phyloP scores from a whole-genome alignment of 73 alveolate species.

The Paramecium tetraurelia region DNA sequence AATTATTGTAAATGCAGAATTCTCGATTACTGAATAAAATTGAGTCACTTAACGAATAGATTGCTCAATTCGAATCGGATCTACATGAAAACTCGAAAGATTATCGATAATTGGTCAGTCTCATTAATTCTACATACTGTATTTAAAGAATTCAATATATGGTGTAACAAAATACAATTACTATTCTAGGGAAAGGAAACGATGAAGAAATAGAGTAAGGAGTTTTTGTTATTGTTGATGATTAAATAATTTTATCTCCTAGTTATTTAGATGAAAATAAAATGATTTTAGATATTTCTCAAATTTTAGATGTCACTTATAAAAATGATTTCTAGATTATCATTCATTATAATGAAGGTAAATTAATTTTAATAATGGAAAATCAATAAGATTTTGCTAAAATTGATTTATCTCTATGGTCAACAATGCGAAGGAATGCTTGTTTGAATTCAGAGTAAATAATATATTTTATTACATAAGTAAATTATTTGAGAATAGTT shows the following conservation, averaged over 20 bases:
- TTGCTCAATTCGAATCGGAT: not conserved
- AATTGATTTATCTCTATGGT: conserved; percentile 22
- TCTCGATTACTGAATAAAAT: not conserved
- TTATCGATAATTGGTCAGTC: not conserved
- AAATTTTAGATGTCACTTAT: not conserved
- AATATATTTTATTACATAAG: not conserved
- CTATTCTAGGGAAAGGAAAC: not conserved
- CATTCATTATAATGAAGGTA: not conserved
- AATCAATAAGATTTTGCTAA: not conserved
- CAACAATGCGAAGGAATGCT: not conserved
- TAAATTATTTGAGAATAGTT: not conserved
- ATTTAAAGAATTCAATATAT: not conserved
- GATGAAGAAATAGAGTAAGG: not conserved
- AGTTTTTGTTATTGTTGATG: not conserved
- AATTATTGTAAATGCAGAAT: not conserved
- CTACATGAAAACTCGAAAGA: not conserved
- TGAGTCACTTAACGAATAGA: conserved; percentile 5
- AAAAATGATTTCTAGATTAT: not conserved
- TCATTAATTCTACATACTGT: not conserved
- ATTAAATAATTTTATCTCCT: not conserved
- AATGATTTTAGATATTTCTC: not conserved
- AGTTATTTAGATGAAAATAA: not conserved
- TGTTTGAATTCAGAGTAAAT: not conserved
- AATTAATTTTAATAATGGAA: not conserved
- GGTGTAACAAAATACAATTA: not conserved